phyloP scores from a whole-genome alignment of 1,284 basidiomycete species.

The Pisolithus thermaeus region DNA sequence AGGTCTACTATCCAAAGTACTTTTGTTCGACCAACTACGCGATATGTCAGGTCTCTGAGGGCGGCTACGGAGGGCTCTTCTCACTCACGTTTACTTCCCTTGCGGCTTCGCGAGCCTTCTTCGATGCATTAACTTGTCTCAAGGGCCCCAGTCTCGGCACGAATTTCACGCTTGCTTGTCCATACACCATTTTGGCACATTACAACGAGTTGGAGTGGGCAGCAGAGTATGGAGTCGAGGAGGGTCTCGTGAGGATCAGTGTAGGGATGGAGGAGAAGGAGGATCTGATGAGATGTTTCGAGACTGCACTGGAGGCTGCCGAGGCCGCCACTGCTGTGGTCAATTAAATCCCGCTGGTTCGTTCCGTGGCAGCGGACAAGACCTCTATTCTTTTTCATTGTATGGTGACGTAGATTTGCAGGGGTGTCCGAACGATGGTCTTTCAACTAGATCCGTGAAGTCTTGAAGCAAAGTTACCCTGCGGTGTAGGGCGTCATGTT shows the following conservation, averaged over 20 bases:
- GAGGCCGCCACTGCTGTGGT: conserved; percentile 30
- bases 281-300: conserved; percentile 58
- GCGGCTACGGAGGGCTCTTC: conserved; percentile 91
- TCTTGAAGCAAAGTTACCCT: too few relatives aligned
- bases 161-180: conserved; percentile 92
- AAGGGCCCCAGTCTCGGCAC: conserved; percentile 96
- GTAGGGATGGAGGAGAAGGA: conserved; percentile 85
- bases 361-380: not conserved
- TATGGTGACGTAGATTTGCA: not conserved
- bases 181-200: conserved; percentile 93
- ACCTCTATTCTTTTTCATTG: not conserved
- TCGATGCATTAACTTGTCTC: conserved; percentile 75
- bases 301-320: conserved; percentile 63
- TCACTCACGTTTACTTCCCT: conserved; percentile 79
- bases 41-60: conserved; percentile 47
- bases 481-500: too few relatives aligned
- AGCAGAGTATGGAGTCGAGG: conserved; percentile 78
- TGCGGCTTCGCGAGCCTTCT: conserved; percentile 77
- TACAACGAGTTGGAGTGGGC: conserved; percentile 94
- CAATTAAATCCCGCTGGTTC: not conserved
- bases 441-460: too few relatives aligned
- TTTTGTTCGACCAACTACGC: conserved; percentile 72
- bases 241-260: conserved; percentile 80
- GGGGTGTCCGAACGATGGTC: not conserved
- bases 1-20: conserved; percentile 90